Base-by-base conservation (phyloP, 2,329 filamentous ascomycete genomes). In the Pseudodiploospora longispora region DNA sequence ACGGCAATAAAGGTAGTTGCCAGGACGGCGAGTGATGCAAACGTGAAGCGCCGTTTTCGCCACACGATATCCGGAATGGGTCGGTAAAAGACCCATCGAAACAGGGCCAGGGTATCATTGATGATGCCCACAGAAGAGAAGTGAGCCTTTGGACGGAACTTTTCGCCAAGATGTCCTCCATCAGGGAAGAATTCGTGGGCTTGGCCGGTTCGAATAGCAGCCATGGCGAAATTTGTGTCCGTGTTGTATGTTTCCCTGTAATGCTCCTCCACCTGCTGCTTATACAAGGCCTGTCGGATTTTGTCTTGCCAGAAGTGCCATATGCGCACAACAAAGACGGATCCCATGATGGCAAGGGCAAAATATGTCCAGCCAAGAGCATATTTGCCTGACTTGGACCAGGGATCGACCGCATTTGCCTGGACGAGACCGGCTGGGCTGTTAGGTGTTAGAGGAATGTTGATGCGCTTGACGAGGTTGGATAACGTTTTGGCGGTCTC, bases 281-380 rank as follows among this genome's bases (percentile, higher is more conserved):
- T 91, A 68, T 93, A 87, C 48, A 93, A 79, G 50, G 88, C 90
- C 53, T 90, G 86, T 53, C 90, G 80, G 52, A 95, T 87, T 68
- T 93, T 94, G 70, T 96, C 90, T 55, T 90, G 88, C 83, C 88
- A 95, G 54, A 85, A 82, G 64, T 95, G 85, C 73, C 90, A 95
- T 59, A 86, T 74, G 52, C 88, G 81, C 59, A 91, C 71, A 8
- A 83, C 57, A 8, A 85, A 68, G 4, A 90, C 81, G 43, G 79
- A 56, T 29, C 76, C 74, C 51, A 90, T 74, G 47, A 96, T 63
- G 41, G 82, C 79, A 40, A 94, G 63, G 42, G 85, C 82, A 57
- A 95, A 94, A 64, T 94, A 95, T 10, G 91, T 87, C 81, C 88
- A 95, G 46, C 84, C 87, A 41, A 87, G 68, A 2, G 76, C 88